Conservation (phyloP, 805 yeast genomes). For the Peterozyma xylosa region DNA sequence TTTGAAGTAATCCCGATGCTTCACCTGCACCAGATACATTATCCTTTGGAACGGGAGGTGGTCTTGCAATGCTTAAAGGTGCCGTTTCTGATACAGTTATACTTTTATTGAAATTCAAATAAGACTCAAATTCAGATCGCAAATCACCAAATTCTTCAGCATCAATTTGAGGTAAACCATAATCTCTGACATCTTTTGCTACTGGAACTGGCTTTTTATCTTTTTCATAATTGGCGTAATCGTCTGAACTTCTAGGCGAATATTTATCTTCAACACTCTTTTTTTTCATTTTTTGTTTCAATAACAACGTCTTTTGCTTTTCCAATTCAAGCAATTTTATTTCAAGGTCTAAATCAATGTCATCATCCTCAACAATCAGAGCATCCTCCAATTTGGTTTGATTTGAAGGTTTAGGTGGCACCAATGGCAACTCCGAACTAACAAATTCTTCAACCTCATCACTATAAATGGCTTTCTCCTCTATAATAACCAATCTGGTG, state of each 20-base stretch:
- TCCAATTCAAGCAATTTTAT: not conserved
- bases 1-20: not conserved
- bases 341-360: slow-evolving; percentile 4
- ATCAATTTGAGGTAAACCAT: too few relatives aligned
- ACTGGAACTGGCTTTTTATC: too few relatives aligned
- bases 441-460: not conserved
- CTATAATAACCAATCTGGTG: slow-evolving; percentile 70
- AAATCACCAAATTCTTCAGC: too few relatives aligned
- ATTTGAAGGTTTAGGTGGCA: not conserved
- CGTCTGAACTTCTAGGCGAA: too few relatives aligned
- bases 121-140: too few relatives aligned
- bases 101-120: too few relatives aligned
- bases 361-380: slow-evolving; percentile 1
- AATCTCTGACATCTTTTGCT: too few relatives aligned
- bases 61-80: not conserved
- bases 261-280: too few relatives aligned
- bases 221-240: too few relatives aligned
- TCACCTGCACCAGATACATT: not conserved
- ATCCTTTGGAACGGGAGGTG: not conserved
- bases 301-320: too few relatives aligned
- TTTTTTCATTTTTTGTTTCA: too few relatives aligned
- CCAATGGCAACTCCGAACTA: slow-evolving; percentile 4
- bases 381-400: too few relatives aligned
- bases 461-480: slow-evolving; percentile 30
- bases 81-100: not conserved